phyloP scores from a whole-genome alignment of 306 rosid species.

The Macrotyloma uniflorum region DNA sequence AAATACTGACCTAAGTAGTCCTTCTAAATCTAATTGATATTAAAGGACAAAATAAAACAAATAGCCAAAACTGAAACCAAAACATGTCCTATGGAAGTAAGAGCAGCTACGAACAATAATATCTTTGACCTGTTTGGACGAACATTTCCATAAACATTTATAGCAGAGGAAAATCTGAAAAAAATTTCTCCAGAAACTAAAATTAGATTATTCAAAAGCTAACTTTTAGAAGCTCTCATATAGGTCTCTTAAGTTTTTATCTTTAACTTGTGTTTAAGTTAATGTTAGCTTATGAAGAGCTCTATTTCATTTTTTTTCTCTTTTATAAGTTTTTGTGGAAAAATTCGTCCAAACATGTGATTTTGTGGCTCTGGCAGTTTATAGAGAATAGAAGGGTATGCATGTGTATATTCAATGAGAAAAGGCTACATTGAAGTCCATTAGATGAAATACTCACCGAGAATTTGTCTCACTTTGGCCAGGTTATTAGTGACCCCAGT shows the following conservation, averaged over 20 bases:
- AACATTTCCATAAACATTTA: no score
- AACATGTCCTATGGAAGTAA: background rate
- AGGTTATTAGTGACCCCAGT: conserved; percentile 94
- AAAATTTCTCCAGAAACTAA: no score
- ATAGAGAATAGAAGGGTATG: conserved; percentile 13
- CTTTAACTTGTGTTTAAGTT: no score
- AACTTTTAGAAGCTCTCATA: no score
- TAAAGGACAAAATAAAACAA: background rate
- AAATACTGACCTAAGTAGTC: background rate
- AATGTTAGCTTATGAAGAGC: no score
- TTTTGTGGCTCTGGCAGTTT: background rate
- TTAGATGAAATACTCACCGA: conserved; percentile 58
- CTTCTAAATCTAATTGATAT: background rate
- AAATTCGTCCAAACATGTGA: background rate
- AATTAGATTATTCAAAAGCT: no score
- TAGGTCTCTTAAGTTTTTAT: no score
- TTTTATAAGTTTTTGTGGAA: no score
- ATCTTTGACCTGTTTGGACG: background rate
- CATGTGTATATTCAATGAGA: background rate
- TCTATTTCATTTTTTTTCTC: no score
- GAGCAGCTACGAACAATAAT: background rate
- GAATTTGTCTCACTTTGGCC: conserved; percentile 77
- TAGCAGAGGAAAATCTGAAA: no score
- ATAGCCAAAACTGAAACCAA: background rate
- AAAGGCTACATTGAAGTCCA: background rate